Conservation (phyloP, 352 stramenopile genomes). For the Aphanomyces euteiches region DNA sequence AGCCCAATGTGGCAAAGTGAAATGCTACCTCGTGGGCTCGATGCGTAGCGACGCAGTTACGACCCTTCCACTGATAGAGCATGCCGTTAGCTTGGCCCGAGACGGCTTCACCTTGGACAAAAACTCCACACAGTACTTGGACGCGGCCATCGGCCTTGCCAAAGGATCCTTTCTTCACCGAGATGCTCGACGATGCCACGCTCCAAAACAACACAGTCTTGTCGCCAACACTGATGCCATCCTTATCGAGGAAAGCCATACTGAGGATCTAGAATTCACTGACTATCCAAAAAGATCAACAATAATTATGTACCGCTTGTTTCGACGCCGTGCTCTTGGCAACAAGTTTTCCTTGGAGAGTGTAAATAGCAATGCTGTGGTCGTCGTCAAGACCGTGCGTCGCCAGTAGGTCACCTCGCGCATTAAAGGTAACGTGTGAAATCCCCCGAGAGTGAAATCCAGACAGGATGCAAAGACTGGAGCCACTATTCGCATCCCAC, state of each 20-base stretch:
- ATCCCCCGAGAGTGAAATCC: slow-evolving; percentile 61
- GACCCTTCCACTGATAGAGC: slow-evolving; percentile 72
- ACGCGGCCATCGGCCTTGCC: slow-evolving; percentile 54
- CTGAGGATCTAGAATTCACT: slow-evolving; percentile 11
- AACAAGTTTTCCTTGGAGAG: slow-evolving; percentile 52
- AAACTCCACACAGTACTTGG: slow-evolving; percentile 57
- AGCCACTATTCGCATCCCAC: slow-evolving; percentile 85
- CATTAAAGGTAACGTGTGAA: slow-evolving; percentile 54
- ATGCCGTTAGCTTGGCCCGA: slow-evolving; percentile 61
- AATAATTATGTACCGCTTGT: slow-evolving; percentile 43
- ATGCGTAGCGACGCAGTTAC: slow-evolving; percentile 52
- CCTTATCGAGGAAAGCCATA: slow-evolving; percentile 14
- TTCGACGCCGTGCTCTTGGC: slow-evolving; percentile 60
- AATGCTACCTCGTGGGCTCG: slow-evolving; percentile 49
- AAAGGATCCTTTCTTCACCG: slow-evolving; percentile 45
- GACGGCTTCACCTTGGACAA: slow-evolving; percentile 52
- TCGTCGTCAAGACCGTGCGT: slow-evolving; percentile 76
- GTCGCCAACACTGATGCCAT: slow-evolving; percentile 53
- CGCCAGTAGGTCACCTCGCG: slow-evolving; percentile 52
- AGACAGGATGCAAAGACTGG: slow-evolving; percentile 51
- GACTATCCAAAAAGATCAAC: background rate
- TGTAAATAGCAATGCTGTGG: slow-evolving; percentile 70
- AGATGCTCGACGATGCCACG: slow-evolving; percentile 34
- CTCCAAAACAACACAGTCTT: slow-evolving; percentile 44
- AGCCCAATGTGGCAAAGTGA: slow-evolving; percentile 30